These are phyloP conservation scores for Brassica napus DNA, from an alignment of 345 rosid species.

Conservation along the genomic window DNA sequence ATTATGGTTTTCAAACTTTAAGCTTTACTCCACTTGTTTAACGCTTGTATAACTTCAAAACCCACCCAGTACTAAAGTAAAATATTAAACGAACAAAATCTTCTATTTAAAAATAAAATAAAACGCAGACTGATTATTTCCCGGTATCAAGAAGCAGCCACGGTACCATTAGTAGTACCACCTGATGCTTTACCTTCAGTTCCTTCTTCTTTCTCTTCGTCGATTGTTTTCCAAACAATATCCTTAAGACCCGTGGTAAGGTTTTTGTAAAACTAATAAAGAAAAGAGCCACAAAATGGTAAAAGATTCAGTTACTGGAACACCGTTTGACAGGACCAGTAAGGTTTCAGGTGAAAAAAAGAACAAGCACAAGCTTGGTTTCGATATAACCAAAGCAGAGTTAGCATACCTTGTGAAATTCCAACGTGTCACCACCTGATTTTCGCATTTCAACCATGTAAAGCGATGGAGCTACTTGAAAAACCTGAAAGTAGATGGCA, in stretches of 20 bases:
- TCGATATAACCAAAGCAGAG: background rate
- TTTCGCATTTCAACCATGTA: constrained; percentile 94
- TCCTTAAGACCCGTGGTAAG: constrained; percentile 89
- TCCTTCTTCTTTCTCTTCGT: constrained; percentile 56
- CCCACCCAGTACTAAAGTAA: background rate
- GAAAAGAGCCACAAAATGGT: background rate
- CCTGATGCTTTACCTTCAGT: constrained; percentile 27
- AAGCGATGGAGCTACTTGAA: constrained; percentile 97
- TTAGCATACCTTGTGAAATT: constrained; percentile 79
- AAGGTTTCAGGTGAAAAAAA: background rate
- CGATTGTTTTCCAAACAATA: constrained; percentile 81
- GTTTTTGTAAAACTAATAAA: constrained; percentile 76
- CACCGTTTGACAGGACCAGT: background rate
- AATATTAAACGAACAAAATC: constrained; percentile 4
- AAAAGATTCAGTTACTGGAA: background rate
- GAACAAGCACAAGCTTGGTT: background rate
- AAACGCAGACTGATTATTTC: constrained; percentile 1
- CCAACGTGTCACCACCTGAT: constrained; percentile 95
- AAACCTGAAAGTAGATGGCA: constrained; percentile 51
- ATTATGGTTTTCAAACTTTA: constrained; percentile 8
- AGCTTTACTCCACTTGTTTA: constrained; percentile 17
- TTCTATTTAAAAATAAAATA: background rate
- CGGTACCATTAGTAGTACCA: constrained; percentile 27
- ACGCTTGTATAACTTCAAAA: constrained; percentile 25
- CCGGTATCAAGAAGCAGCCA: constrained; percentile 23